phyloP scores from a whole-genome alignment of 192 early-diverging fungal genomes.

The Phlyctochytrium planicorne region DNA sequence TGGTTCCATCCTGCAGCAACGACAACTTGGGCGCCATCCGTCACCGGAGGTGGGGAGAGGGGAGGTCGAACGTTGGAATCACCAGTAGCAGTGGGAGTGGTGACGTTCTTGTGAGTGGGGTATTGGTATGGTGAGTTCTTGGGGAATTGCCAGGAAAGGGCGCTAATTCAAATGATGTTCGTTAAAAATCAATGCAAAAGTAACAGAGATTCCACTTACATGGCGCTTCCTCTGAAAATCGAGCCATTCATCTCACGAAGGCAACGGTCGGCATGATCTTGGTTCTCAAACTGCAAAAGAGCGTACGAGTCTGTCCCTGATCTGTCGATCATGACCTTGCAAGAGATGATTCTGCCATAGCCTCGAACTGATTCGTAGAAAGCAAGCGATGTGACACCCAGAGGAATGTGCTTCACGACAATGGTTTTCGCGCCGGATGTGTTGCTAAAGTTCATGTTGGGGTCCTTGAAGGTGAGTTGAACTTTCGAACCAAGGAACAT shows the following conservation, averaged over 20 bases:
- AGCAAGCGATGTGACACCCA: conserved; percentile 43
- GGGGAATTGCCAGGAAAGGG: conserved; percentile 48
- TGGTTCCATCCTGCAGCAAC: not conserved
- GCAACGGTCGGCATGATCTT: conserved; percentile 46
- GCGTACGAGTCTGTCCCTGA: conserved; percentile 45
- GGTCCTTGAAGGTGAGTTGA: conserved; percentile 48
- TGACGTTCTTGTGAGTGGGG: conserved; percentile 25
- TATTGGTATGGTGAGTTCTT: conserved; percentile 52
- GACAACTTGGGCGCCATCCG: not conserved
- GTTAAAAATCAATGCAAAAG: not conserved
- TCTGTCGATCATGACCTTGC: conserved; percentile 54
- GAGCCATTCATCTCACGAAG: conserved; percentile 43
- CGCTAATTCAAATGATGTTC: conserved; percentile 11
- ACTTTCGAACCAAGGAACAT: conserved; percentile 52
- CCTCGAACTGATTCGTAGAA: conserved; percentile 41
- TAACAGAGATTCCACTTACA: conserved; percentile 31
- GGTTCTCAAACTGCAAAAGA: conserved; percentile 53
- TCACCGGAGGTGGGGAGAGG: not conserved
- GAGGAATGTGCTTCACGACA: conserved; percentile 47
- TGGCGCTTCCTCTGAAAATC: conserved; percentile 26
- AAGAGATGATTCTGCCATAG: conserved; percentile 50
- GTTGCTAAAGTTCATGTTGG: conserved; percentile 52
- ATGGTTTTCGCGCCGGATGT: conserved; percentile 51
- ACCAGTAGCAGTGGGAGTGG: not conserved
- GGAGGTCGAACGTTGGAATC: too few relatives aligned